Base-by-base conservation (phyloP, 2,329 filamentous ascomycete species). In the Trichoderma sp. region DNA sequence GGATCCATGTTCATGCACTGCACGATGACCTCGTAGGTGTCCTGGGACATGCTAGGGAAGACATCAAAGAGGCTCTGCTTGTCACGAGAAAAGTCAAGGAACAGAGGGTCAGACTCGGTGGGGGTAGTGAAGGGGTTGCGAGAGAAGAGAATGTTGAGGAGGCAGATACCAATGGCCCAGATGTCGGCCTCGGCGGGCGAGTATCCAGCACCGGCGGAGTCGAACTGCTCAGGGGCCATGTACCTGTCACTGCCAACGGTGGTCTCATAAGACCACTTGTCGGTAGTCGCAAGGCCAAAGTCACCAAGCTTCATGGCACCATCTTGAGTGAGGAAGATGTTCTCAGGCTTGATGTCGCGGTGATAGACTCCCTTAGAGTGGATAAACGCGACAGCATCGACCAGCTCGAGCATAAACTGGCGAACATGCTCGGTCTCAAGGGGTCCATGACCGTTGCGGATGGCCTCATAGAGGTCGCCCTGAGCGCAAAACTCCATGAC, bases 291-390 rank as follows among this genome's bases (percentile, higher is more conserved):
- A 77, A 99, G 89, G 73, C 97, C 97, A 83, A 98, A 98, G 85
- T 99, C 97, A 81, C 97, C 97, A 45, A 99, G 91, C 87, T 99
- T 99, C 93, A 98, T 94, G 53, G 93, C 90, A 72, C 96, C 96
- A 79, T 93, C 91, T 76, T 95, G 91, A 76, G 92, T 94, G 78
- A 99, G 89, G 84, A 99, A 98, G 84, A 99, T 98, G 88, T 99
- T 99, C 89, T 99, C 97, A 0, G 97, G 97, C 87, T 99, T 99
- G 90, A 99, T 98, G 85, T 99, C 97, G 77, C 97, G 94, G 83
- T 99, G 97, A 84, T 95, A 98, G 82, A 98, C 91, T 78, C 95
- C 95, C 84, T 95, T 95, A 78, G 90, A 89, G 84, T 99, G 97
- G 85, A 98, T 95, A 85, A 95, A 95, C 77, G 94, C 92, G 67